Evolutionary conservation across 192 early-diverging fungal genomes (phyloP), one percentile per base, ranked within the genome.

Genomic region (Coemansia sp.): DNA sequence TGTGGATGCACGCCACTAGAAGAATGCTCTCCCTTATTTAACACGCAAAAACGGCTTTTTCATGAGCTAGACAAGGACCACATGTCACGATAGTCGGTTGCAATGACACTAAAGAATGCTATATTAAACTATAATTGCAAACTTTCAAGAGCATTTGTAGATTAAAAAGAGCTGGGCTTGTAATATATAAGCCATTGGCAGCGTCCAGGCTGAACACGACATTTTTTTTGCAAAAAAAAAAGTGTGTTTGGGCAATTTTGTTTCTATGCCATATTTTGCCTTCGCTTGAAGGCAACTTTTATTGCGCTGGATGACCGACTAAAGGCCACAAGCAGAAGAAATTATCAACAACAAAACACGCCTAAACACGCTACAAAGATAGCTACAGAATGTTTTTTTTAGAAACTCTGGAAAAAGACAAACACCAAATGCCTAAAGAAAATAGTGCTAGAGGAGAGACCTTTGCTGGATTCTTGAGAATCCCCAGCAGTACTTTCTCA

Each of bases 401-500:
- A 9, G 44, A 1, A 9, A 45, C 6, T 26, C 19, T 54, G 19
- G 8, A 32, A 53, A 26, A 54, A 11, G 23, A 8, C 52, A 54
- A 15, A 1, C 52, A 26, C 19, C 21, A 54, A 15, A 45, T 15
- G 13, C 1, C 13, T 45, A 15, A 12, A 3, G 44, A 45, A 45
- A 15, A 45, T 15, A 45, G 5, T 15, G 44, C 19, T 47, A 32
- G 15, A 19, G 39, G 15, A 40, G 57, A 59, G 26, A n/a, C 26
- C 16, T 32, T 47, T 47, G 67, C 18, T 56, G 50, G 0, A 69
- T 52, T 10, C 12, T 60, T 10, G 80, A 72, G 19, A 77, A 65
- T 10, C 81, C 81, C 81, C 81, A 83, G 21, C 50, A 50, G 69
- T 64, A 72, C 32, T 60, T 50, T 50, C 38, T 65, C 53, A 63